A percentile compares a stretch with the other conserved stretches of the same genome.
These are phyloP conservation scores for Penicillium waksmanii DNA, from an alignment of 495 filamentous ascomycete genomes.

Conservation along the genomic window DNA sequence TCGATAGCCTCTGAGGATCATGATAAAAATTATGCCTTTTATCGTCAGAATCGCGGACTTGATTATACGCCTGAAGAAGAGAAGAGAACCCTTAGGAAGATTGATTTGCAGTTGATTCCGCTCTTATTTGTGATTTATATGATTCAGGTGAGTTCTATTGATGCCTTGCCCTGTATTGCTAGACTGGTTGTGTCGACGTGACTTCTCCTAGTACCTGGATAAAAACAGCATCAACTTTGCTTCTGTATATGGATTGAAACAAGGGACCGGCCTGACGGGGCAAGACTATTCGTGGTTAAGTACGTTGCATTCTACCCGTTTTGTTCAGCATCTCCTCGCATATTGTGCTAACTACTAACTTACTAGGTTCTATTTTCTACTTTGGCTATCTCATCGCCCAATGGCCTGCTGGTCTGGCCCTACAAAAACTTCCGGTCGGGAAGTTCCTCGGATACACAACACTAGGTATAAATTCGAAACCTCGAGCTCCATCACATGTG, in stretches of 20 bases:
- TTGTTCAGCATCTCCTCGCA: background rate
- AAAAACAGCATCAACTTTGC: constrained; percentile 65
- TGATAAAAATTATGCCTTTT: constrained; percentile 34
- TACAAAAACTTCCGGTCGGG: constrained; percentile 58
- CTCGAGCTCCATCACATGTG: too few relatives aligned
- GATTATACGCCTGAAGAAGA: constrained; percentile 51
- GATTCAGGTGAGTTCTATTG: constrained; percentile 28
- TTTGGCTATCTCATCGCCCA: constrained; percentile 58
- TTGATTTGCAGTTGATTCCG: constrained; percentile 58
- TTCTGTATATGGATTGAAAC: constrained; percentile 59
- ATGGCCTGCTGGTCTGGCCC: constrained; percentile 52
- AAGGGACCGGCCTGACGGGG: constrained; percentile 53
- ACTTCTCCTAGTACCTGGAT: constrained; percentile 53
- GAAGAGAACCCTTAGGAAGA: constrained; percentile 54
- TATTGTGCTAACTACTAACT: background rate
- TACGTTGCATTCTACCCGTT: constrained; percentile 5
- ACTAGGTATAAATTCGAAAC: constrained; percentile 21
- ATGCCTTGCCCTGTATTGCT: background rate
- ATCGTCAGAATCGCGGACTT: constrained; percentile 22
- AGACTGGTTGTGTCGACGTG: constrained; percentile 11
- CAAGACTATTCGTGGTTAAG: constrained; percentile 63
- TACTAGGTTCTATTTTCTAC: constrained; percentile 55
- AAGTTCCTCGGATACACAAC: constrained; percentile 51
- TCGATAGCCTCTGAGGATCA: constrained; percentile 18
- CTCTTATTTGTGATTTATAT: constrained; percentile 60